phyloP scores from a whole-genome alignment of 1,139 yeast species.

The Blastobotrys indianensis region DNA sequence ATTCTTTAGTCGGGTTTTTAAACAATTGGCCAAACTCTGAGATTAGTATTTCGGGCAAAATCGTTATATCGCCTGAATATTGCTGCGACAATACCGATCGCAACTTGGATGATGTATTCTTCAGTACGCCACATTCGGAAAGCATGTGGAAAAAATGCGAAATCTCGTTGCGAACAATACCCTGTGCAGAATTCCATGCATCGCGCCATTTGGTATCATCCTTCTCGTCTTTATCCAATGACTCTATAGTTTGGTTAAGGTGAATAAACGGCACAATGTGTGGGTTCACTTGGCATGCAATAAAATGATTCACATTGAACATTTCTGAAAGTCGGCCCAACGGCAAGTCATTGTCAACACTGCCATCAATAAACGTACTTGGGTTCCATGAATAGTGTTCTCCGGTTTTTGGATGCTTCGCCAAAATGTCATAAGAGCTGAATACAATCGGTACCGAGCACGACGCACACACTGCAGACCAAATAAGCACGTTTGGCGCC shows the following conservation, averaged over 20 bases:
- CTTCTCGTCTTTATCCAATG: constrained; percentile 61
- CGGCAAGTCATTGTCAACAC: constrained; percentile 92
- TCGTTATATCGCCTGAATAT: constrained; percentile 91
- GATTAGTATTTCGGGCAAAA: constrained; percentile 65
- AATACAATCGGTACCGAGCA: constrained; percentile 92
- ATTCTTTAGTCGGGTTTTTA: constrained; percentile 74
- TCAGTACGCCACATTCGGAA: constrained; percentile 69
- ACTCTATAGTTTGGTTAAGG: constrained; percentile 19
- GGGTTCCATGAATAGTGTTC: constrained; percentile 77
- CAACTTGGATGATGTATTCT: constrained; percentile 64
- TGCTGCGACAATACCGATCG: constrained; percentile 75
- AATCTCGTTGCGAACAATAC: constrained; percentile 60
- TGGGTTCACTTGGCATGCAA: constrained; percentile 95
- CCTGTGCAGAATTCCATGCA: constrained; percentile 51
- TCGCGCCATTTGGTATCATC: constrained; percentile 43
- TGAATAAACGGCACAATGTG: constrained; percentile 85
- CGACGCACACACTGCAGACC: constrained; percentile 97
- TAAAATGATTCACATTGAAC: constrained; percentile 94
- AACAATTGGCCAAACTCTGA: constrained; percentile 59
- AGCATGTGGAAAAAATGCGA: constrained; percentile 70
- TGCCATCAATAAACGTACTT: constrained; percentile 86
- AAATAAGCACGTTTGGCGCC: constrained; percentile 86
- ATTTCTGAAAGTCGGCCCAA: constrained; percentile 83
- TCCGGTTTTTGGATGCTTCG: constrained; percentile 68
- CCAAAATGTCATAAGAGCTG: constrained; percentile 78